A percentile compares a stretch with the other conserved stretches of the same genome.
Evolutionary conservation across 768 basidiomycete species (phyloP).

Genomic region (Galerina marginata): DNA sequence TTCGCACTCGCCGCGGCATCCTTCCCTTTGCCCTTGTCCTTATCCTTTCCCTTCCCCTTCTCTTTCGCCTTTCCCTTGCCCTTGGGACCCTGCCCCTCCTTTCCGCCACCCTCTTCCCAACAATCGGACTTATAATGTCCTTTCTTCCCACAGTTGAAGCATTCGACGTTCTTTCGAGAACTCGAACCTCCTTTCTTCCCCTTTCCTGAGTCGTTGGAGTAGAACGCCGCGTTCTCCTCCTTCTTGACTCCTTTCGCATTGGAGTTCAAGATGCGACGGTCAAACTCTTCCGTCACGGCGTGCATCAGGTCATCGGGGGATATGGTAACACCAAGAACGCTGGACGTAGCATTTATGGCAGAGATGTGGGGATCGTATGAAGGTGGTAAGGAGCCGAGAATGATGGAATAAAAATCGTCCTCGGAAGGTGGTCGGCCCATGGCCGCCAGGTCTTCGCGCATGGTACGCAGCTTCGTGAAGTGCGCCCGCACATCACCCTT

Average conservation of each 20-base stretch:
- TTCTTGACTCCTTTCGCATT: constrained; percentile 19
- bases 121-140: constrained; percentile 37
- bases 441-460: constrained; percentile 20
- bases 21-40: not conserved
- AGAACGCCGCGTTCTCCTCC: constrained; percentile 30
- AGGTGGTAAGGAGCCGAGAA: constrained; percentile 18
- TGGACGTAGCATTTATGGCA: constrained; percentile 14
- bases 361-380: constrained; percentile 21
- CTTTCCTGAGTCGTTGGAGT: constrained; percentile 13
- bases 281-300: constrained; percentile 31
- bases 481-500: constrained; percentile 22
- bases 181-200: not conserved
- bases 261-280: constrained; percentile 18
- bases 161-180: not conserved
- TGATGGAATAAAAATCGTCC: constrained; percentile 15
- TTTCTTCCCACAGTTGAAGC: constrained; percentile 21
- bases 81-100: constrained; percentile 40
- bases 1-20: constrained; percentile 27
- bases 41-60: constrained; percentile 11
- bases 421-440: constrained; percentile 15
- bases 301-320: constrained; percentile 26
- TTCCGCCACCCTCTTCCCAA: constrained; percentile 43
- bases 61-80: no score
- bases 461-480: constrained; percentile 19
- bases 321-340: constrained; percentile 2